phyloP scores from a whole-genome alignment of 164 flowering plant genomes.

The Liriodendron chinense region DNA sequence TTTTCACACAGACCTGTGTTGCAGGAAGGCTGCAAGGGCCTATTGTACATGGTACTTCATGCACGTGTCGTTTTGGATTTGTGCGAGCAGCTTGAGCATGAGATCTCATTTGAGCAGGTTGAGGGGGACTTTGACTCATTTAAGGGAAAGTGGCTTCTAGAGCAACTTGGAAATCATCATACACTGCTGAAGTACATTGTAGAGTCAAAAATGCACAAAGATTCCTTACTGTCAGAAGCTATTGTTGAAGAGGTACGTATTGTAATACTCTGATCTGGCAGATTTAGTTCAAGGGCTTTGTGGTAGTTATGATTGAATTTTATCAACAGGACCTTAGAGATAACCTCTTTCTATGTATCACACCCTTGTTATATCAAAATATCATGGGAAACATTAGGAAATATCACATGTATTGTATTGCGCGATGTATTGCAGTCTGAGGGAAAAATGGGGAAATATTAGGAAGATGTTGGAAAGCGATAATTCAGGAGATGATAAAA shows the following conservation, averaged over 20 bases:
- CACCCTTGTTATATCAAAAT: too few relatives aligned
- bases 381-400: too few relatives aligned
- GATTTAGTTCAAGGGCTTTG: background rate
- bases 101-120: constrained; percentile 86
- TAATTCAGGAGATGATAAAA: too few relatives aligned
- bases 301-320: background rate
- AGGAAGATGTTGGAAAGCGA: too few relatives aligned
- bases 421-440: too few relatives aligned
- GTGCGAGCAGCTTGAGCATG: constrained; percentile 74
- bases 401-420: too few relatives aligned
- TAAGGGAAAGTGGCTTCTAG: constrained; percentile 83
- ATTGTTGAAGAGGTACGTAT: constrained; percentile 87
- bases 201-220: constrained; percentile 86
- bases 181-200: constrained; percentile 78
- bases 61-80: constrained; percentile 93
- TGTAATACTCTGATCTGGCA: background rate
- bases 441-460: too few relatives aligned
- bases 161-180: constrained; percentile 91
- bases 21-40: constrained; percentile 98
- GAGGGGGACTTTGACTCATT: constrained; percentile 96
- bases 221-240: constrained; percentile 87
- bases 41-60: constrained; percentile 95
- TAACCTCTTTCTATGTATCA: too few relatives aligned
- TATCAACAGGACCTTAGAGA: background rate
- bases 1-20: constrained; percentile 1